Conservation (phyloP, 768 basidiomycete species). For the Coprinopsis sp. region DNA sequence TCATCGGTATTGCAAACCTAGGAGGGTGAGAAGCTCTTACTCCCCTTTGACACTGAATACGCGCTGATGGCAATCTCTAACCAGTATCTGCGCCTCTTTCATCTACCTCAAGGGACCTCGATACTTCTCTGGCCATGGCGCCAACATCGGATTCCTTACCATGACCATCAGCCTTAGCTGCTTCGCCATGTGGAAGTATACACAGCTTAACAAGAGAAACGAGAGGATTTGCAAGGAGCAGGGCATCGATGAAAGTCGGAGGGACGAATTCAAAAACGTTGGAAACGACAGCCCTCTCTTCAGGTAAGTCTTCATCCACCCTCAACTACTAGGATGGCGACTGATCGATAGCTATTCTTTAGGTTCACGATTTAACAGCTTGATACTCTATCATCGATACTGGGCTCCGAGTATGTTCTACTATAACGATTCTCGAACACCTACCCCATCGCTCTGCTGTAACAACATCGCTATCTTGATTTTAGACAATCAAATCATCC, state of each 20-base stretch:
- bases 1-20: constrained; percentile 51
- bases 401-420: too few species aligned
- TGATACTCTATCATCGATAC: too few species aligned
- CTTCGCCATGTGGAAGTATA: constrained; percentile 47
- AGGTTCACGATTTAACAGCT: too few species aligned
- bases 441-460: too few species aligned
- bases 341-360: background rate
- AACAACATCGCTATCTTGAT: too few species aligned
- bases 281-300: constrained; percentile 48
- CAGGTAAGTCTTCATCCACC: background rate
- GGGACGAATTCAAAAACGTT: constrained; percentile 40
- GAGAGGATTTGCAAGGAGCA: constrained; percentile 37
- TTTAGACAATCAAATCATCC: too few species aligned
- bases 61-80: constrained; percentile 11
- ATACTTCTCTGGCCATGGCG: constrained; percentile 35
- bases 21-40: constrained; percentile 33
- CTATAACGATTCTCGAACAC: too few species aligned
- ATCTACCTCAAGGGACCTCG: constrained; percentile 33
- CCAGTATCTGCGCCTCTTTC: constrained; percentile 36
- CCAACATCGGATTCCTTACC: constrained; percentile 24
- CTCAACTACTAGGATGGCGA: background rate
- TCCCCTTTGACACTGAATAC: background rate
- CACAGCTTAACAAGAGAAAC: constrained; percentile 44
- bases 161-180: constrained; percentile 34
- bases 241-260: constrained; percentile 34